These are phyloP conservation scores for Penicillium sp. DNA, from an alignment of 2,329 filamentous ascomycete species.

Conservation along the genomic window DNA sequence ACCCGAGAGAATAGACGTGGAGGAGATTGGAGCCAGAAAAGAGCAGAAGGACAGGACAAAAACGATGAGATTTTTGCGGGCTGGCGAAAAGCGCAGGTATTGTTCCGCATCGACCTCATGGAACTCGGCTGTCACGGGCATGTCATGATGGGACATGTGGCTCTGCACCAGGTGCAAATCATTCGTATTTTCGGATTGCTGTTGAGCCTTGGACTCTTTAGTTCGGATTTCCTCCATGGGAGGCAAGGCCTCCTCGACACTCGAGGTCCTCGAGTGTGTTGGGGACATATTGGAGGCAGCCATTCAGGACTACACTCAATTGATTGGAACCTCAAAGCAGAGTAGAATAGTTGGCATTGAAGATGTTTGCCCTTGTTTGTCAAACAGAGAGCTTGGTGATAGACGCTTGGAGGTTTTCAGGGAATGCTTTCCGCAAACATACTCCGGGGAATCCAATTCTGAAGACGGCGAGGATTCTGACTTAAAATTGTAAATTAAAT, in stretches of 20 bases:
- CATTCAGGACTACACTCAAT: background rate
- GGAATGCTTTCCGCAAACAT: constrained; percentile 16
- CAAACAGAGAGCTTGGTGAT: background rate
- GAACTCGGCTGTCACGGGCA: constrained; percentile 35
- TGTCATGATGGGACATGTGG: constrained; percentile 38
- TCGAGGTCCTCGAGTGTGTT: constrained; percentile 13
- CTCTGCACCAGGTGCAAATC: constrained; percentile 37
- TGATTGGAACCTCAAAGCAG: background rate
- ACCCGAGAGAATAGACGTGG: constrained; percentile 73
- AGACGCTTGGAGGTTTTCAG: background rate
- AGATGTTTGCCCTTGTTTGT: background rate
- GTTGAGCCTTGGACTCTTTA: constrained; percentile 19
- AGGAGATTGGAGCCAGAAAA: constrained; percentile 75
- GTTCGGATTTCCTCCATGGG: constrained; percentile 15
- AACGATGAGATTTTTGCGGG: constrained; percentile 70
- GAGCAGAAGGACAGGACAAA: constrained; percentile 72
- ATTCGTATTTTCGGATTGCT: constrained; percentile 20
- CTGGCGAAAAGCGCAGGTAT: constrained; percentile 67
- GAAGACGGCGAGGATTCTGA: background rate
- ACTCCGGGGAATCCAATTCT: background rate
- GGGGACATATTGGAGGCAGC: constrained; percentile 13
- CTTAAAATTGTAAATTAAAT: constrained; percentile 9
- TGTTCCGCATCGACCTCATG: constrained; percentile 54
- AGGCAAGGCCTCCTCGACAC: constrained; percentile 15
- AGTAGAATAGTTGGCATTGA: background rate